Percentiles rank a stretch among this genome's conserved stretches.
Conservation (phyloP, 2,329 filamentous ascomycete genomes). For the Parafenestella ontariensis region DNA sequence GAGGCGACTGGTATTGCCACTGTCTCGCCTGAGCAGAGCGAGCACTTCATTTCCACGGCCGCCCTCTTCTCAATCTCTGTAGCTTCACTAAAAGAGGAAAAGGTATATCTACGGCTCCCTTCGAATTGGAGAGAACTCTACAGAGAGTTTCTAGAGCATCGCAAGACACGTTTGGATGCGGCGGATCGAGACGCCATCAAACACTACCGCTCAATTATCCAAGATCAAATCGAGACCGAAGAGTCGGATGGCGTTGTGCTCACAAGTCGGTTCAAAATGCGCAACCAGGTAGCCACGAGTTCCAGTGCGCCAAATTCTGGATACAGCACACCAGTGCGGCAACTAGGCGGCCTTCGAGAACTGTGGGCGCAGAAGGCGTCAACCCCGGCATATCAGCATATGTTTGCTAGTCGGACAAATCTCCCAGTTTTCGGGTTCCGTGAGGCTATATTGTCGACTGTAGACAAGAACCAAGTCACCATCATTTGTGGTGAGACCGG, state of each 20-base stretch:
- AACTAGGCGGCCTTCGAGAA: slow-evolving; percentile 54
- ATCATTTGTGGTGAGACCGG: slow-evolving; percentile 98
- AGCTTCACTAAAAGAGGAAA: slow-evolving; percentile 82
- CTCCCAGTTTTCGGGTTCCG: slow-evolving; percentile 91
- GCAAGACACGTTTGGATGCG: slow-evolving; percentile 73
- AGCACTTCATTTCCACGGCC: slow-evolving; percentile 81
- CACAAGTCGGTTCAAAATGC: slow-evolving; percentile 72
- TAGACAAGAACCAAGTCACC: slow-evolving; percentile 82
- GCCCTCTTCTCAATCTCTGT: slow-evolving; percentile 84
- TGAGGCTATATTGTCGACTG: slow-evolving; percentile 75
- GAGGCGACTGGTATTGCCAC: slow-evolving; percentile 79
- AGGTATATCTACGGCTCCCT: slow-evolving; percentile 79
- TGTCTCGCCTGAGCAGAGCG: slow-evolving; percentile 79
- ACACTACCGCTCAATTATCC: slow-evolving; percentile 73
- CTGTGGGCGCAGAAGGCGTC: slow-evolving; percentile 62
- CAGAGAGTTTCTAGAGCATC: slow-evolving; percentile 75
- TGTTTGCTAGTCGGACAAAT: slow-evolving; percentile 79
- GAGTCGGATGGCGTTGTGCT: slow-evolving; percentile 68
- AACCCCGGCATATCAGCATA: slow-evolving; percentile 70
- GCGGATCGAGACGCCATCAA: slow-evolving; percentile 73
- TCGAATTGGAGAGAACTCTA: slow-evolving; percentile 85
- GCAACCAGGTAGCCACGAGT: slow-evolving; percentile 39
- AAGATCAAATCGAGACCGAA: slow-evolving; percentile 66
- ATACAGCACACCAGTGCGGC: slow-evolving; percentile 33
- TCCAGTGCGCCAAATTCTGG: slow-evolving; percentile 40